Conservation (phyloP, 129 eudicot genomes). For the Mikania micrantha region DNA sequence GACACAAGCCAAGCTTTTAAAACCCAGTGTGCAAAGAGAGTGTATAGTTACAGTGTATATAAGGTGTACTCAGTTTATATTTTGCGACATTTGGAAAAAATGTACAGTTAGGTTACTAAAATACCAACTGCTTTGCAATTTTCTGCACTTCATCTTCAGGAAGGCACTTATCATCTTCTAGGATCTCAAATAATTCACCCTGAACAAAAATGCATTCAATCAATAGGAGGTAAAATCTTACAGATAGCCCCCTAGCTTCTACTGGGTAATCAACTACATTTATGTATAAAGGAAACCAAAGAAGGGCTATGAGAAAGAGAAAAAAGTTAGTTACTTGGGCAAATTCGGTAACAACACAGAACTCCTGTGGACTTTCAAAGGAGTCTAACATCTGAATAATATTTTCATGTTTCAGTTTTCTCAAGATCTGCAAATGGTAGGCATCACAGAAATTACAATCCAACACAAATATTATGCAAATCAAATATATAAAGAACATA, state of each 20-base stretch:
- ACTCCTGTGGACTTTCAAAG: conserved; percentile 94
- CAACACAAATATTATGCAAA: background rate
- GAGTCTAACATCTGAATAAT: conserved; percentile 95
- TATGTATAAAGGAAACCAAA: background rate
- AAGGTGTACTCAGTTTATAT: background rate
- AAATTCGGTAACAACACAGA: conserved; percentile 96
- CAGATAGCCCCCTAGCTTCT: background rate
- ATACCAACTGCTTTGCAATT: conserved; percentile 95
- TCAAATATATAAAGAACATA: background rate
- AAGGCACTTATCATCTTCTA: conserved; percentile 94
- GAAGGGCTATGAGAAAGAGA: background rate
- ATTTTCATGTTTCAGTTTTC: conserved; percentile 93
- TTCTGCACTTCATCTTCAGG: conserved; percentile 98
- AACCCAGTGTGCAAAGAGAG: background rate
- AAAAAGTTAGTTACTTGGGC: conserved; percentile 57
- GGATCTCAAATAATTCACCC: conserved; percentile 97
- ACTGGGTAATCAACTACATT: background rate
- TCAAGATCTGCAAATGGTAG: conserved; percentile 54
- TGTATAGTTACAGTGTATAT: background rate
- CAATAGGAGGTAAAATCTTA: conserved; percentile 1
- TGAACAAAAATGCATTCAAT: conserved; percentile 16
- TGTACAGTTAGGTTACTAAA: background rate
- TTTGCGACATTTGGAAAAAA: background rate
- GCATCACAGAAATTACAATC: background rate
- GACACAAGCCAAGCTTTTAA: background rate